Percentiles rank a stretch among this genome's conserved stretches.
These are phyloP conservation scores for Orobanche coerulescens DNA, from an alignment of 257 asterid species.

Conservation along the genomic window DNA sequence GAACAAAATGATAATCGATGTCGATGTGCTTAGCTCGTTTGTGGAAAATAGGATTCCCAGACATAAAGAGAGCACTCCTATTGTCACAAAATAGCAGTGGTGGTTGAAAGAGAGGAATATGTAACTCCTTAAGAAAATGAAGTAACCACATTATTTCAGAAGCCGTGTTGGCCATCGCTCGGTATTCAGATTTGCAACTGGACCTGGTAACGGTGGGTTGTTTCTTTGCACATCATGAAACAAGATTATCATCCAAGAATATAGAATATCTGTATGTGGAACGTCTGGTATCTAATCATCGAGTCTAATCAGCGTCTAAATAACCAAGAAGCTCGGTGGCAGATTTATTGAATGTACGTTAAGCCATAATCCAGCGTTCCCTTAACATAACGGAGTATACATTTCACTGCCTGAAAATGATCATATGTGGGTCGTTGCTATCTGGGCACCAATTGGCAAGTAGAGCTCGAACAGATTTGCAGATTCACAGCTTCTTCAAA, in stretches of 20 bases:
- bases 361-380: background rate
- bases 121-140: background rate
- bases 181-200: background rate
- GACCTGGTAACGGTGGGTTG: background rate
- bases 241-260: background rate
- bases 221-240: background rate
- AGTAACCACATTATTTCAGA: background rate
- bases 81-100: background rate
- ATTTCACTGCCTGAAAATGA: no score
- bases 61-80: background rate
- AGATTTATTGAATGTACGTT: no score
- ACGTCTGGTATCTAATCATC: background rate
- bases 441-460: no score
- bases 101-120: background rate
- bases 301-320: background rate
- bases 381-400: no score
- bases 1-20: background rate
- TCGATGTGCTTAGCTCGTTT: background rate
- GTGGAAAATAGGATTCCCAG: no score
- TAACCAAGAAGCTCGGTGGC: no score
- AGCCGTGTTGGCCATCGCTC: background rate
- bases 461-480: no score
- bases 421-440: no score
- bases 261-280: background rate
- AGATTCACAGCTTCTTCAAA: no score